A percentile compares a stretch with the other conserved stretches of the same genome.
These are phyloP conservation scores for Uncinocarpus reesii DNA, from an alignment of 2,329 filamentous ascomycete genomes.

Conservation along the genomic window DNA sequence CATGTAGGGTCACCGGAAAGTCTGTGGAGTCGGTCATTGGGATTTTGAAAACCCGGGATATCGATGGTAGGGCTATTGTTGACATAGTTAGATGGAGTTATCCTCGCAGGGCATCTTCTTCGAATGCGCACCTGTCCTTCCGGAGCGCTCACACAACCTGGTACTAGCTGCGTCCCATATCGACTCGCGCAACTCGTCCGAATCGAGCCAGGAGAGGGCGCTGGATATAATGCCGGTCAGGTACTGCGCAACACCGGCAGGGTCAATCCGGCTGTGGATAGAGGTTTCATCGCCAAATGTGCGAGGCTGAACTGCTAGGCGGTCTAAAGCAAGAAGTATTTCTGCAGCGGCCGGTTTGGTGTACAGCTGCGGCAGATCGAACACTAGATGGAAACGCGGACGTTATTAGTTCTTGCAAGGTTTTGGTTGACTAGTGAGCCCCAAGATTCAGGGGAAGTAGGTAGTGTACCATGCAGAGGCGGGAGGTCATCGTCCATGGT, in stretches of 20 bases:
- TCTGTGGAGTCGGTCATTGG: conserved; percentile 35
- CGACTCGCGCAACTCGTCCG: conserved; percentile 34
- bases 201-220: conserved; percentile 37
- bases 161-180: conserved; percentile 68
- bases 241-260: conserved; percentile 36
- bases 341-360: conserved; percentile 57
- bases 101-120: background rate
- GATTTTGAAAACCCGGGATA: conserved; percentile 52
- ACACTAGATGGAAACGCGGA: conserved; percentile 35
- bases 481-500: conserved; percentile 7
- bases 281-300: conserved; percentile 27
- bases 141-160: conserved; percentile 75
- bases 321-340: conserved; percentile 55
- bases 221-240: conserved; percentile 40
- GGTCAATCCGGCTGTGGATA: conserved; percentile 27
- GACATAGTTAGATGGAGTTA: background rate
- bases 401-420: no score
- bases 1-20: conserved; percentile 63
- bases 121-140: conserved; percentile 52
- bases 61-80: conserved; percentile 50
- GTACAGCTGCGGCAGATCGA: conserved; percentile 76
- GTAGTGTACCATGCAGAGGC: conserved; percentile 7
- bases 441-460: background rate
- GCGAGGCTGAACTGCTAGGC: conserved; percentile 56
- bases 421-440: no score